A percentile compares a stretch with the other conserved stretches of the same genome.
Conservation (phyloP, 371 early-diverging fungal species). For the Lichtheimia ornata region DNA sequence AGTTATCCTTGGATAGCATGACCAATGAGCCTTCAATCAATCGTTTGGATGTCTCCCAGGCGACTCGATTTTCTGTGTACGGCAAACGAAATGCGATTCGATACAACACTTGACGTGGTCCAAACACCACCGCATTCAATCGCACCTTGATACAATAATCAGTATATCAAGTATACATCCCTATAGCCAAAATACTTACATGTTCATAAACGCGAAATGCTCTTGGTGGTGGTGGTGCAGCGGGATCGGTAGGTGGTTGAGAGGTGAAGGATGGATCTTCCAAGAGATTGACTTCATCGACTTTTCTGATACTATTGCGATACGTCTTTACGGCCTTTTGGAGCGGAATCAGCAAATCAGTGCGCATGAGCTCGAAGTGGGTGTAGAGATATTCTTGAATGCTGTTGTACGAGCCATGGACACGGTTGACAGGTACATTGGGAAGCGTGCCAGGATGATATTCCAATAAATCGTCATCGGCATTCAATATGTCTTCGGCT, state of each 20-base stretch:
- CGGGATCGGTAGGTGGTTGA: background rate
- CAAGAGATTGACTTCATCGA: background rate
- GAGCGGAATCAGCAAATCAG: slow-evolving; percentile 61
- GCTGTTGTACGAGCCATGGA: slow-evolving; percentile 49
- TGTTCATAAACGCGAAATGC: slow-evolving; percentile 34
- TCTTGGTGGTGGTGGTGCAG: slow-evolving; percentile 4
- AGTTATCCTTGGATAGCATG: slow-evolving; percentile 52
- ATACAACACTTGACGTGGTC: slow-evolving; percentile 46
- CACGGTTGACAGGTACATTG: slow-evolving; percentile 55
- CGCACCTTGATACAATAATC: slow-evolving; percentile 36
- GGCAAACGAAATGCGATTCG: slow-evolving; percentile 57
- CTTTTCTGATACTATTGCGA: slow-evolving; percentile 23
- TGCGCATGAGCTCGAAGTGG: slow-evolving; percentile 66
- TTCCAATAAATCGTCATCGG: background rate
- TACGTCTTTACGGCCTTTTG: slow-evolving; percentile 52
- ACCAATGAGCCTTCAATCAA: slow-evolving; percentile 62
- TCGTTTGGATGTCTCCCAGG: slow-evolving; percentile 59
- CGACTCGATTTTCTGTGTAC: slow-evolving; percentile 39
- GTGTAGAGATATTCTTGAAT: slow-evolving; percentile 62
- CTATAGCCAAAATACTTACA: slow-evolving; percentile 20
- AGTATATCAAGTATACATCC: background rate
- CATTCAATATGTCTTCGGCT: slow-evolving; percentile 27
- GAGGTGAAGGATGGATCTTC: background rate
- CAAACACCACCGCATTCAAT: slow-evolving; percentile 57
- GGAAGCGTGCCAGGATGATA: slow-evolving; percentile 21